Percentiles rank a stretch among this genome's conserved stretches.
These are phyloP conservation scores for Quercus wislizeni DNA, from an alignment of 306 rosid species.

Conservation along the genomic window DNA sequence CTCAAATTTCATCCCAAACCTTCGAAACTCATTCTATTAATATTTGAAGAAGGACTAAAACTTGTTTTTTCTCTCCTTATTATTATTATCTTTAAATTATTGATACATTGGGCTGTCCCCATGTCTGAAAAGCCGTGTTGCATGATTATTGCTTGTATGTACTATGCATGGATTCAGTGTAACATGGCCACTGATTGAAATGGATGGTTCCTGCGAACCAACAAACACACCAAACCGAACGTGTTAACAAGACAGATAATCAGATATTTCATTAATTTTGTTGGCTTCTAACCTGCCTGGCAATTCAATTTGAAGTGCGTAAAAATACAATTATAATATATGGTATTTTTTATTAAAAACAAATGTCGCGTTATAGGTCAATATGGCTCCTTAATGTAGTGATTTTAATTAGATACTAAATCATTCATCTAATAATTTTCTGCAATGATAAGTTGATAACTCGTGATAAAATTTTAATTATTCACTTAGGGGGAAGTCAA, in stretches of 20 bases:
- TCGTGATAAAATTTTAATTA: not conserved
- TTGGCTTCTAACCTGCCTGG: not conserved
- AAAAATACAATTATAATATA: not conserved
- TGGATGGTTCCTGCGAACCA: not conserved
- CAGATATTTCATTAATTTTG: too few relatives aligned
- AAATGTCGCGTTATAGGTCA: not conserved
- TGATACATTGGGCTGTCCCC: not conserved
- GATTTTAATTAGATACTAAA: not conserved
- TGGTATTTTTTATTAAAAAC: not conserved
- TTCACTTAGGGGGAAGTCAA: not conserved
- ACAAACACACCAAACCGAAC: not conserved
- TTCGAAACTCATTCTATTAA: too few relatives aligned
- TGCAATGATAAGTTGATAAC: not conserved
- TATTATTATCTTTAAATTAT: too few relatives aligned
- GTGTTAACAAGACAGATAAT: not conserved
- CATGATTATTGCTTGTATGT: not conserved
- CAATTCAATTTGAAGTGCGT: not conserved
- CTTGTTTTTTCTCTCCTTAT: too few relatives aligned
- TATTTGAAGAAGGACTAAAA: too few relatives aligned
- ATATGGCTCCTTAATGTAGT: not conserved
- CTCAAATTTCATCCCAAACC: too few relatives aligned
- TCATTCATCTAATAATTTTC: not conserved
- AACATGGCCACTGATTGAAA: slow-evolving; percentile 1
- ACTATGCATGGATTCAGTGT: slow-evolving; percentile 3
- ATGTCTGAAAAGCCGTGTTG: not conserved